Evolutionary conservation across 352 stramenopile genomes (phyloP), one percentile per base, ranked within the genome.

Genomic region (Phytophthora chlamydospora): DNA sequence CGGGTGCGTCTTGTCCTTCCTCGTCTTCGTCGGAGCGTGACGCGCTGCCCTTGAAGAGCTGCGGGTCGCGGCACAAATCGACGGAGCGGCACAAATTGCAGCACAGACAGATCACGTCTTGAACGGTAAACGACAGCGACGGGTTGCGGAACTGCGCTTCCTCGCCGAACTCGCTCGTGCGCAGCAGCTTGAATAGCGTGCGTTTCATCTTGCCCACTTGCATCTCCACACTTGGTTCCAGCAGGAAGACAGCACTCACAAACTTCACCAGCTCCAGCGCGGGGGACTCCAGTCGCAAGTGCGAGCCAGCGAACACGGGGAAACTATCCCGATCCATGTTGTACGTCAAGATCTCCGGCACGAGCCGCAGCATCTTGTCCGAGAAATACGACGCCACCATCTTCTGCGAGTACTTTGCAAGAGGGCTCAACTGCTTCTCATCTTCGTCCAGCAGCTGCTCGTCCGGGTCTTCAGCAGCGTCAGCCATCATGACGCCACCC

Each of bases 201-300:
- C 93, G 90, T 69, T 93, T 96, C 65, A 98, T 81, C 44, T 92
- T 90, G 42, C 88, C 76, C 11, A 98, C 87, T 64, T 98, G 88
- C 9, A 89, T 76, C 16, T 95, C 85, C 0, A 99, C 82, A 35
- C 88, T 90, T 7, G 84, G 63, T 68, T 99, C 98, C 12, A 99
- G 73, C 36, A 89, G 59, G 39, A 99, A 85, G 11, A 99, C 85
- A 14, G 89, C 78, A 58, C 88, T 93, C 17, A 99, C 80, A 54
- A 91, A 97, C 73, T 99, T 99, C 32, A 99, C 95, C 44, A 99
- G 96, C 71, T 99, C 96, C n/a, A 99, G 78, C 14, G 97, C 82
- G 12, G 97, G 91, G 54, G 93, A 93, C 24, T 85, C 87, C 43
- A 96, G 49, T 4, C 24, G 42, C 14, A 97, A 71, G 66, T 98